Evolutionary conservation across 352 stramenopile genomes (phyloP).

Genomic region (Phytophthora nicotianae): DNA sequence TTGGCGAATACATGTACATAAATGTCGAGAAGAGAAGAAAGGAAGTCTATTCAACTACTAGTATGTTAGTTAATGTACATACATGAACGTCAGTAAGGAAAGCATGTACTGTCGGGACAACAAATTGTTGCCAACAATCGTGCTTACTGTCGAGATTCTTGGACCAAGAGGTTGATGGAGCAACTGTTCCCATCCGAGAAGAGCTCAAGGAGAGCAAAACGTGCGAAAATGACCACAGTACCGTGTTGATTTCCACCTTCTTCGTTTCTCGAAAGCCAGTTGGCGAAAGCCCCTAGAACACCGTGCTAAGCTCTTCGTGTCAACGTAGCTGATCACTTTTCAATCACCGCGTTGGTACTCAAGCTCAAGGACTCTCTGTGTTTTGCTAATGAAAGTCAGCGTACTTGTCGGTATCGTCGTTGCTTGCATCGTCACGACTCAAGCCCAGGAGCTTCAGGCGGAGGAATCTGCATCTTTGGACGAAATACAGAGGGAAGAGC

Average conservation of each 20-base stretch:
- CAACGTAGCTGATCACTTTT: conserved; percentile 4
- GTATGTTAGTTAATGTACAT: no score
- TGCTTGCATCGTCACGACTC: conserved; percentile 1
- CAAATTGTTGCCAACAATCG: background rate
- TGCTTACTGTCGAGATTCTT: background rate
- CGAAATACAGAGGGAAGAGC: conserved; percentile 1
- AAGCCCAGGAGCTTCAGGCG: conserved; percentile 5
- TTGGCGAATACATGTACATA: no score
- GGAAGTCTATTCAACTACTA: no score
- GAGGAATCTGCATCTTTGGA: background rate
- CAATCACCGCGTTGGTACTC: background rate
- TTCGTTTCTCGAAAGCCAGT: conserved; percentile 7
- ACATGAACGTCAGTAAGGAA: background rate
- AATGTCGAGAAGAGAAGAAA: no score
- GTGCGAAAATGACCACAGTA: background rate
- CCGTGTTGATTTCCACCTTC: background rate
- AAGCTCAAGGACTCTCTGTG: background rate
- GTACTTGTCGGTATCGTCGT: background rate
- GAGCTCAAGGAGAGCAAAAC: background rate
- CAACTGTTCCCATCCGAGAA: background rate
- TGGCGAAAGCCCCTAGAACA: conserved; percentile 3
- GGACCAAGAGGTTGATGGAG: background rate
- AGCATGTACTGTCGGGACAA: background rate
- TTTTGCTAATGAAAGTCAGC: conserved; percentile 1
- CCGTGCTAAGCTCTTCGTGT: conserved; percentile 1